Base-by-base conservation (phyloP, 805 yeast species). In the Vanderwaltozyma verrucispora region DNA sequence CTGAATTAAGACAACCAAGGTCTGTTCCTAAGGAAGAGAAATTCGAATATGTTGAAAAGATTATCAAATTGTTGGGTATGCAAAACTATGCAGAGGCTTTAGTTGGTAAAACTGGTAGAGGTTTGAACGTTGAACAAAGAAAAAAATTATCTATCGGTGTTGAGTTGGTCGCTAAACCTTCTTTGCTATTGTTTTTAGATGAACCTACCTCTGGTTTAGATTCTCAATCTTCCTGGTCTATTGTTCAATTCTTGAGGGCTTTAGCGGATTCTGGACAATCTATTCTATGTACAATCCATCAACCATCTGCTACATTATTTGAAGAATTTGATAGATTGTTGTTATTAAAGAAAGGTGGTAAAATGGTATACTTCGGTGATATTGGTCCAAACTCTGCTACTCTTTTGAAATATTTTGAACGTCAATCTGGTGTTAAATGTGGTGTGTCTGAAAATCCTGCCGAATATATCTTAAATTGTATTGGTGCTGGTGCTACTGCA, bases 401-500 rank as follows among this genome's bases (percentile, higher is more conserved):
- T 3, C 65, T 82, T 57, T 71, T 77, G 32, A 56, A 66, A 40
- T 82, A 81, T 58, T 81, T 81, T 51, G 88, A 81, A 62, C 69
- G 69, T 47, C 62, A 78, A 54, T 83, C 95, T 26, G 86, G 88
- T 29, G 72, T 77, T 42, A 67, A 70, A 37, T 82, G 92, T 64
- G 67, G 63, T 25, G 57, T 57, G 11, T 59, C 63, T 27, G 86
- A 77, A 38, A 80, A 80, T 46, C 87, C 88, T 18, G 87, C 87
- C 25, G 88, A 80, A 58, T 80, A 79, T 64, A 76, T 80, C 60
- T 62, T 80, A 48, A 77, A 77, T 43, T 75, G 75, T 40, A 77
- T 82, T 56, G 89, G 89, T 42, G 88, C 89, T 25, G 88, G 85
- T 53, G 86, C 89, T 3, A 79, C 85, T 21, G 79, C 85, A 3